phyloP scores from a whole-genome alignment of 257 asterid genomes.

The Coffea eugenioides region DNA sequence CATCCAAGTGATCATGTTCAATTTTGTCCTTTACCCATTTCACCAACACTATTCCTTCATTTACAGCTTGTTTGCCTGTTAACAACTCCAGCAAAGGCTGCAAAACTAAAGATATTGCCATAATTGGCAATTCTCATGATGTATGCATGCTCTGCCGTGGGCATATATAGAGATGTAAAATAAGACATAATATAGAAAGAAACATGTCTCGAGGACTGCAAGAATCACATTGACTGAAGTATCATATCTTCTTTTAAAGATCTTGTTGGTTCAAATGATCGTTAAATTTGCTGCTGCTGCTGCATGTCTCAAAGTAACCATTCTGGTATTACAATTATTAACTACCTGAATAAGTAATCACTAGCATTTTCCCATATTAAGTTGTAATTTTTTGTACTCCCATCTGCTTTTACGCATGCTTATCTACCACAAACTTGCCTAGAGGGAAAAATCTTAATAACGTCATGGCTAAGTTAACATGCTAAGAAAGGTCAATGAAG shows the following conservation, averaged over 20 bases:
- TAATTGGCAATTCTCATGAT: constrained; percentile 1
- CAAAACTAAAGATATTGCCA: constrained; percentile 19
- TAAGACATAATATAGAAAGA: background rate
- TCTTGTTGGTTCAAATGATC: too few species aligned
- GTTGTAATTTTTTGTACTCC: background rate
- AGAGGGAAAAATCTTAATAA: too few species aligned
- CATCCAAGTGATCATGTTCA: constrained; percentile 8
- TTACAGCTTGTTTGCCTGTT: constrained; percentile 11
- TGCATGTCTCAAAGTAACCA: background rate
- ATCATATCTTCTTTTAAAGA: too few species aligned
- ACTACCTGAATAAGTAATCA: background rate
- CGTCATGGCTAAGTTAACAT: too few species aligned
- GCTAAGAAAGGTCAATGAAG: too few species aligned
- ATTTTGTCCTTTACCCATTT: background rate
- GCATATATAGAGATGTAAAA: background rate
- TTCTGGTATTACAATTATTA: too few species aligned
- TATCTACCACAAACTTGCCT: background rate
- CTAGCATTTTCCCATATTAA: background rate
- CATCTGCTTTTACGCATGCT: background rate
- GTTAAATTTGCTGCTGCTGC: too few species aligned
- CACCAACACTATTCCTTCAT: constrained; percentile 6
- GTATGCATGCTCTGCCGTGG: constrained; percentile 3
- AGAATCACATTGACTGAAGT: too few species aligned
- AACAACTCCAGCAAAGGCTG: constrained; percentile 11
- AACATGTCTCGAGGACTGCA: too few species aligned